Base-by-base conservation (phyloP, 768 basidiomycete genomes). In the Neoboletus magnificus region DNA sequence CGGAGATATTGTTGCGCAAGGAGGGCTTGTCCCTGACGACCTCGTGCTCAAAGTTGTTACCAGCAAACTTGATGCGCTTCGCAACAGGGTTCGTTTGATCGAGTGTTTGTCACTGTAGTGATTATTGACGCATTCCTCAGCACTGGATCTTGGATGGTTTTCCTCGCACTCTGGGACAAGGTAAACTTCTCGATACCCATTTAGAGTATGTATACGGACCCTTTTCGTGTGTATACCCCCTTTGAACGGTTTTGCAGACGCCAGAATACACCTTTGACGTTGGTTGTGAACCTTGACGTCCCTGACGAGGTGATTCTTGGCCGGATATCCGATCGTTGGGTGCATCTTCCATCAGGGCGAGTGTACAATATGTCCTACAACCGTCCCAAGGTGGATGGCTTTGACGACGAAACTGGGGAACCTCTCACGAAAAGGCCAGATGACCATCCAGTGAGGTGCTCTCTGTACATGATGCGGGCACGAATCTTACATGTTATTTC, bases 111-210 rank as follows among this genome's bases (percentile, higher is more conserved):
- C 46, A 12, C 18, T 9, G 22, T 32, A 13, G 22, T 32, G 15
- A 22, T 45, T 12, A 10, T 56, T 50, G 44, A 52, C 50, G 9
- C 32, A 18, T 43, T 18, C 36, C 16, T 12, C 57, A 93, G 89
- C 86, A 90, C 65, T 95, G 93, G 93, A 88, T 96, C 59, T 71
- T 95, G 42, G 94, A 96, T 61, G 94, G 94, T 29, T 95, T 96
- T 65, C 94, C 94, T 49, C 85, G 93, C 36, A 96, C 93, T 12
- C 73, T 93, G 2, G 82, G 79, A n/a, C 93, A 96, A 70, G 92
- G 87, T 4, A 76, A 83, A 67, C 76, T 93, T 43, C 78, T 96
- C 10, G 89, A 95, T 72, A 74, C 77, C 20, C 82, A 91, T 70
- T 81, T 95, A 49, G 79, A 79, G 88, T 89, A 60, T 37, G 82